phyloP scores from a whole-genome alignment of 257 asterid species.

The Fraxinus quadrangulata region DNA sequence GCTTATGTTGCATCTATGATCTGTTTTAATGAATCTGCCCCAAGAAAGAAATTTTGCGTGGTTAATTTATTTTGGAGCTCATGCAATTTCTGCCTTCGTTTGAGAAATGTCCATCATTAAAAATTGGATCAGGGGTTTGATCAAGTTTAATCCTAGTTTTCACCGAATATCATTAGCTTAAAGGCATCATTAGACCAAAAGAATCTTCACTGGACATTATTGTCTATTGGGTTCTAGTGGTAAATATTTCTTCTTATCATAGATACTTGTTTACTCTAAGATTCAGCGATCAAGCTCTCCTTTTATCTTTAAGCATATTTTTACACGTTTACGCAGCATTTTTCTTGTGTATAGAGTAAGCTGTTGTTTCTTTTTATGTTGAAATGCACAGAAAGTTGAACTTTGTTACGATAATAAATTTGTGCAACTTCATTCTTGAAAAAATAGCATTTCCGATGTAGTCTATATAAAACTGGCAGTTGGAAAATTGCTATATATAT shows the following conservation, averaged over 20 bases:
- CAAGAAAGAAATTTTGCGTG: not conserved
- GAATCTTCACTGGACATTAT: slow-evolving; percentile 15
- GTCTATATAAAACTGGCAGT: not conserved
- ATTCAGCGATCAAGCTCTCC: not conserved
- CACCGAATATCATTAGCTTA: not conserved
- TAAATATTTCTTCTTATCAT: not conserved
- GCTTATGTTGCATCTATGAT: not conserved
- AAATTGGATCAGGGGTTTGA: not conserved
- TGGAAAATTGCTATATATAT: not conserved
- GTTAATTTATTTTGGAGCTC: not conserved
- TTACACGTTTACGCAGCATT: not conserved
- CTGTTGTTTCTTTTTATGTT: not conserved
- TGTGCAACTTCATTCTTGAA: not conserved
- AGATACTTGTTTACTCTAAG: not conserved
- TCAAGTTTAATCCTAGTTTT: not conserved
- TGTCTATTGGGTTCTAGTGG: slow-evolving; percentile 9
- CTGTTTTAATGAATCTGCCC: not conserved
- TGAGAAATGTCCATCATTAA: not conserved
- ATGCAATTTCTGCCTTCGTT: not conserved
- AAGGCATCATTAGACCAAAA: slow-evolving; percentile 9
- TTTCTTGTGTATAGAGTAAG: not conserved
- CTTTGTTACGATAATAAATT: too few relatives aligned
- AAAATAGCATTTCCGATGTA: not conserved
- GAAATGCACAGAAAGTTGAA: not conserved
- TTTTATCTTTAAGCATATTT: too few relatives aligned